Base-by-base conservation (phyloP, 139 green algal genomes). In the Limnomonas spitsbergensis region DNA sequence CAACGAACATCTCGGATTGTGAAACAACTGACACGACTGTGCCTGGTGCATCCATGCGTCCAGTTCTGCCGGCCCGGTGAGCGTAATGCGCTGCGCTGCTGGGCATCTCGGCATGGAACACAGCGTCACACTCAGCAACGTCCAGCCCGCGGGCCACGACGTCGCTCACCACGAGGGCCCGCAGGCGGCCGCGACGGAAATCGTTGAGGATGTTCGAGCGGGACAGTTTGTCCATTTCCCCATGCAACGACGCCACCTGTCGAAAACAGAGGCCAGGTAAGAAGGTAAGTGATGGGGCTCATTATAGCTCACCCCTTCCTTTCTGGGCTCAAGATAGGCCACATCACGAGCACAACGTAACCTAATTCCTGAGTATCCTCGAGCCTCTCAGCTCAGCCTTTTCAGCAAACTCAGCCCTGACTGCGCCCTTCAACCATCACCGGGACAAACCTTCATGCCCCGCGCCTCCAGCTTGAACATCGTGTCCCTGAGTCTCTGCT, bases 71-170 rank as follows among this genome's bases (percentile, higher is more conserved):
- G 0, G 94, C 94, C 1, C 94, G 73, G 85, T 98, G 94, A 1
- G 91, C 93, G 73, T 98, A 98, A 83, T 97, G 91, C 0, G 89
- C 76, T 1, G 90, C 88, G 32, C 91, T 90, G 1, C 83, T 91
- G 7, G 94, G 94, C 74, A 98, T 83, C 85, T 98, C 94, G 75
- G 95, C 75, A 76, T 98, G 92, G 81, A 98, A 88, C 0, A 98
- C 95, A 24, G 88, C 93, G 56, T 78, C 70, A 72, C 88, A 95
- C 1, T 94, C 85, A 0, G 84, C 84, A 27, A 99, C 70, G 81
- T 99, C 95, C 1, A 99, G 80, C 2, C 95, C 95, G 0, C 95
- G 79, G 1, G 95, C 94, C 20, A 92, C 95, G 39, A 99, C 91
- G 75, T 99, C 95, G 32, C 73, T 92, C 20, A 97, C 93, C 38